Percentiles rank a stretch among this genome's conserved stretches.
Conservation (phyloP, 495 filamentous ascomycete species). For the Lophiostoma macrostomum region DNA sequence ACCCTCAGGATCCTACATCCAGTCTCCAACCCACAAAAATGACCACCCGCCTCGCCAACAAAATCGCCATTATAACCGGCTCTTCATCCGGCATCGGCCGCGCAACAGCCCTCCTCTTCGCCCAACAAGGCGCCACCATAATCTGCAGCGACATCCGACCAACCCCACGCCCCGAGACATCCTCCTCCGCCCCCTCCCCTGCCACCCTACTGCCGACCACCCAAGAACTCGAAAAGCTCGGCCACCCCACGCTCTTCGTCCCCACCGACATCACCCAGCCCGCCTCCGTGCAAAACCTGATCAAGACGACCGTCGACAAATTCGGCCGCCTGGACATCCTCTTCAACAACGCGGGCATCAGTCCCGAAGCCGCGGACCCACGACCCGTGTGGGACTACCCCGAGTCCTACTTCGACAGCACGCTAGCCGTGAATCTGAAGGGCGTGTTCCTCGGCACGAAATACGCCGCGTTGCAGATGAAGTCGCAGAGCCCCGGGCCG, state of each 20-base stretch:
- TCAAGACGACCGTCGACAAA: constrained; percentile 41
- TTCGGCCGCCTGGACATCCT: constrained; percentile 54
- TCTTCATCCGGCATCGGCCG: constrained; percentile 38
- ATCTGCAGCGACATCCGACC: constrained; percentile 37
- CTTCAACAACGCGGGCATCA: constrained; percentile 56
- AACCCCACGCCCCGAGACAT: constrained; percentile 15
- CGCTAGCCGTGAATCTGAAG: constrained; percentile 47
- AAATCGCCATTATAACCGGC: constrained; percentile 40
- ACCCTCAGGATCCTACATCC: neutral
- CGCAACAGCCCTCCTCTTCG: constrained; percentile 37
- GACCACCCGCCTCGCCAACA: constrained; percentile 31
- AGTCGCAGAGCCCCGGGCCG: constrained; percentile 46
- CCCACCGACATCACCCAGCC: constrained; percentile 40
- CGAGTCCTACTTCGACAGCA: constrained; percentile 46
- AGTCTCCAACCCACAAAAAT: constrained; percentile 14
- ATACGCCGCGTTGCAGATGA: constrained; percentile 52
- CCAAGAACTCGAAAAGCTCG: constrained; percentile 28
- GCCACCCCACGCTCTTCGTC: constrained; percentile 39
- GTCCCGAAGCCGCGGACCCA: constrained; percentile 24
- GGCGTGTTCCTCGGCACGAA: constrained; percentile 53
- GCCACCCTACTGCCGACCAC: constrained; percentile 1
- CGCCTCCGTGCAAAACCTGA: constrained; percentile 42
- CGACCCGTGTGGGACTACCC: constrained; percentile 42
- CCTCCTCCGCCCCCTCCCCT: no score
- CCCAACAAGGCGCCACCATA: constrained; percentile 37